A percentile compares a stretch with the other conserved stretches of the same genome.
These are phyloP conservation scores for Stachybotrys elegans DNA, from an alignment of 2,329 filamentous ascomycete species.

Conservation along the genomic window DNA sequence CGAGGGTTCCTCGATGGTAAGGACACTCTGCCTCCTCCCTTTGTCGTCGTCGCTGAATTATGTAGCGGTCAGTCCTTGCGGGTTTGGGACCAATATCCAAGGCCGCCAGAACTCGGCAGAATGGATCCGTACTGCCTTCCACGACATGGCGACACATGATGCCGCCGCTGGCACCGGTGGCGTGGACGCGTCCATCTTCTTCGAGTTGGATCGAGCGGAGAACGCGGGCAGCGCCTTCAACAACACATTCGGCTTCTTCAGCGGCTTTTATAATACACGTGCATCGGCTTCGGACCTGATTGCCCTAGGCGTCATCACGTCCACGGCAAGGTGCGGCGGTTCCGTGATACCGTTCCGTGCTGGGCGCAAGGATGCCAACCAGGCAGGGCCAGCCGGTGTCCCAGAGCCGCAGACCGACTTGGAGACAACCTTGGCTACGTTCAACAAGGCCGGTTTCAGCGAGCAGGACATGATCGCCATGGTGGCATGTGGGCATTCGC, in stretches of 20 bases:
- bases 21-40: too few species aligned
- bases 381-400: conserved; percentile 22
- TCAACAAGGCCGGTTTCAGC: conserved; percentile 22
- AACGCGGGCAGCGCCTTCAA: conserved; percentile 24
- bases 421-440: conserved; percentile 15
- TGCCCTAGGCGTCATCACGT: conserved; percentile 16
- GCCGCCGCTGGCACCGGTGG: conserved; percentile 17
- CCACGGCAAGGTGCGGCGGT: conserved; percentile 20
- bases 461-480: conserved; percentile 27
- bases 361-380: conserved; percentile 22
- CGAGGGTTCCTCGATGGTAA: not conserved
- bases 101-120: conserved; percentile 21
- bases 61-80: conserved; percentile 5
- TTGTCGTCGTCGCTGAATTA: not conserved
- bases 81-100: conserved; percentile 5
- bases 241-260: conserved; percentile 21
- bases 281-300: conserved; percentile 18
- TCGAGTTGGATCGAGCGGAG: conserved; percentile 20
- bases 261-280: conserved; percentile 12
- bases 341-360: conserved; percentile 17
- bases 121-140: conserved; percentile 25
- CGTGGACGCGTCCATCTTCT: conserved; percentile 24
- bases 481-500: conserved; percentile 26
- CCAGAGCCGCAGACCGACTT: conserved; percentile 23
- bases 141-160: conserved; percentile 21